Evolutionary conservation across 2,329 filamentous ascomycete species (phyloP), one percentile per base, ranked within the genome.

Genomic region (Microsporum audouinii): DNA sequence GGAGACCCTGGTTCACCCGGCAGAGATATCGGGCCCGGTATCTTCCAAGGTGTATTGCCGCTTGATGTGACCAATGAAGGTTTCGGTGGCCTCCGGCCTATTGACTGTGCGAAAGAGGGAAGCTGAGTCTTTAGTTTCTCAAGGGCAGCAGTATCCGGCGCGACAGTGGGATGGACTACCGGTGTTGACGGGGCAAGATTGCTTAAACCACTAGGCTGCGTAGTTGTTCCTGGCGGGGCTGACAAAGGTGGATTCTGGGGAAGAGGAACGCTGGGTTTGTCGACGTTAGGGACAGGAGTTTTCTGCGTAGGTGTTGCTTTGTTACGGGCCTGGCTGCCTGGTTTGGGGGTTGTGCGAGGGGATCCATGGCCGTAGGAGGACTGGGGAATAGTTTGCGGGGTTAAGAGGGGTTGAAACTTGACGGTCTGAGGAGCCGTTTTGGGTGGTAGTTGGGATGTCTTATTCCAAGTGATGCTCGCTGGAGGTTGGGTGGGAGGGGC

Each of bases 1-100:
- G 76, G 76, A 23, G 76, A 77, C 14, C 68, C 67, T 33, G 74
- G 73, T 4, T 72, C 73, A 17, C 68, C 63, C 0, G 73, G 67
- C 41, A 67, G 67, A 17, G 62, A 60, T 14, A 76, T 69, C 6
- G 67, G 72, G 45, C 70, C 58, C 27, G 74, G 73, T 39, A 70
- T 69, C 58, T 71, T 78, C 76, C 76, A 78, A 2, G 74, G 76
- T 0, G 76, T 78, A 17, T 70, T 70, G 29, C 75, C 75, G 8
- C 70, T 70, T n/a, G 71, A 68, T 1, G 74, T 76, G 34, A 72
- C 69, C 36, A 77, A 70, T 2, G 72, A 75, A 17, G 71, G 60
- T 14, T 69, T 71, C 3, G 66, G 65, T 12, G 69, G 71, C 17
- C 69, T 70, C 58, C 67, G 67, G 14, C 63, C 65, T 17, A 71